Evolutionary conservation across 164 flowering plant species (phyloP).

Genomic region (Protea cynaroides): DNA sequence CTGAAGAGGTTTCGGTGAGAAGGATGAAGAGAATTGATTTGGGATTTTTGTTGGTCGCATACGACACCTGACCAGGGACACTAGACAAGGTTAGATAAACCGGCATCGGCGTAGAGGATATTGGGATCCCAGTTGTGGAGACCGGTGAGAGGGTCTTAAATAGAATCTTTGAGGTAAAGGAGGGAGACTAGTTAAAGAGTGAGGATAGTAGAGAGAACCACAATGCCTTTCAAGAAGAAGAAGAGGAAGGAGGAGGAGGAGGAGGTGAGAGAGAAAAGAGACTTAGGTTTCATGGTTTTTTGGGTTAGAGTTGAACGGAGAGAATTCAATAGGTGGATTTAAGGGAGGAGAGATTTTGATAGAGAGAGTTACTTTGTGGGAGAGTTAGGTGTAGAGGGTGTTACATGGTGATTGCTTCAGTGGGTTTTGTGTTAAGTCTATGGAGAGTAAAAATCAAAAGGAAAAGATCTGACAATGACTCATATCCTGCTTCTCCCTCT

Average conservation of each 20-base stretch:
- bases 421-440: constrained; percentile 16
- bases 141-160: constrained; percentile 50
- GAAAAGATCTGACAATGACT: background rate
- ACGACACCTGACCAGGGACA: constrained; percentile 85
- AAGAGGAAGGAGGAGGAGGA: constrained; percentile 8
- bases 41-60: constrained; percentile 40
- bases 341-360: constrained; percentile 39
- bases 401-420: constrained; percentile 57
- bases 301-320: constrained; percentile 13
- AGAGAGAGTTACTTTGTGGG: constrained; percentile 48
- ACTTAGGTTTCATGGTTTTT: constrained; percentile 37
- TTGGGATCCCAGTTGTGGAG: constrained; percentile 57
- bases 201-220: constrained; percentile 16
- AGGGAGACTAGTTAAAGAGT: constrained; percentile 49
- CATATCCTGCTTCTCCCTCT: constrained; percentile 10
- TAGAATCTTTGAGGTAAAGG: constrained; percentile 60
- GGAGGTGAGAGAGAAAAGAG: constrained; percentile 13
- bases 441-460: background rate
- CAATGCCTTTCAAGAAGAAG: constrained; percentile 9
- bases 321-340: constrained; percentile 44
- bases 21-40: constrained; percentile 54
- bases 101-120: constrained; percentile 6
- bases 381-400: constrained; percentile 61
- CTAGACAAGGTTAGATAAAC: constrained; percentile 37
- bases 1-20: constrained; percentile 76